Percentiles rank a stretch among this genome's conserved stretches.
phyloP scores from a whole-genome alignment of 805 yeast genomes.

The Kazachstania taianensis region DNA sequence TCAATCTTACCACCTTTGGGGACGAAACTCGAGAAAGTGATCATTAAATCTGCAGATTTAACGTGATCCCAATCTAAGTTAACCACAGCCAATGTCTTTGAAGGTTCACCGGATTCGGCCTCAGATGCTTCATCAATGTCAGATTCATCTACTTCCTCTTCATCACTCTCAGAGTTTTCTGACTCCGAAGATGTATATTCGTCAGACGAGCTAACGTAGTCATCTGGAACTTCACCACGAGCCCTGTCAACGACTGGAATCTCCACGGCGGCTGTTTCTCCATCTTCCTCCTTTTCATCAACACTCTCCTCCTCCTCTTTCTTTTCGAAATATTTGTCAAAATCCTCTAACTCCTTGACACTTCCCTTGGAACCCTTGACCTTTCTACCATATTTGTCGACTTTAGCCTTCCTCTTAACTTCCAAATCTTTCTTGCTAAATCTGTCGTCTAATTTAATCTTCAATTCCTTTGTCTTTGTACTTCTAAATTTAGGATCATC shows the following conservation, averaged over 20 bases:
- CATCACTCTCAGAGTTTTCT: constrained; percentile 31
- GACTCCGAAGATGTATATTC: constrained; percentile 38
- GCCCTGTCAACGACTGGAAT: constrained; percentile 43
- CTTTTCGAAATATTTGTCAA: constrained; percentile 55
- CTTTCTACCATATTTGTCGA: constrained; percentile 84
- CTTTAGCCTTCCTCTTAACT: constrained; percentile 50
- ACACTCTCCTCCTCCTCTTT: constrained; percentile 14
- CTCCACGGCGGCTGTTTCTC: not conserved
- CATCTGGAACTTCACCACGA: constrained; percentile 52
- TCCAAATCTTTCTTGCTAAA: constrained; percentile 56
- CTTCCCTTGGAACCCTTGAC: constrained; percentile 30
- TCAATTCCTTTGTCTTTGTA: constrained; percentile 58
- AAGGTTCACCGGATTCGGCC: constrained; percentile 74
- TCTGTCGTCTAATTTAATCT: constrained; percentile 76
- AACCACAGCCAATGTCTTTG: constrained; percentile 76
- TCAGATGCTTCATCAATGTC: constrained; percentile 45
- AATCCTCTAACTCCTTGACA: constrained; percentile 37
- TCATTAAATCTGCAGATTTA: constrained; percentile 78
- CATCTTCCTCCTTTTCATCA: constrained; percentile 5
- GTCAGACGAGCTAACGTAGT: constrained; percentile 34
- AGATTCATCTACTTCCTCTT: constrained; percentile 15
- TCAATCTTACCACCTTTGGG: constrained; percentile 63
- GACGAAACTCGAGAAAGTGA: constrained; percentile 76
- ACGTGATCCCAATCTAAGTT: constrained; percentile 97
- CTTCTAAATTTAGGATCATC: constrained; percentile 81